Evolutionary conservation across 2,329 filamentous ascomycete species (phyloP), one percentile per base, ranked within the genome.

Genomic region (Meredithiella fracta): DNA sequence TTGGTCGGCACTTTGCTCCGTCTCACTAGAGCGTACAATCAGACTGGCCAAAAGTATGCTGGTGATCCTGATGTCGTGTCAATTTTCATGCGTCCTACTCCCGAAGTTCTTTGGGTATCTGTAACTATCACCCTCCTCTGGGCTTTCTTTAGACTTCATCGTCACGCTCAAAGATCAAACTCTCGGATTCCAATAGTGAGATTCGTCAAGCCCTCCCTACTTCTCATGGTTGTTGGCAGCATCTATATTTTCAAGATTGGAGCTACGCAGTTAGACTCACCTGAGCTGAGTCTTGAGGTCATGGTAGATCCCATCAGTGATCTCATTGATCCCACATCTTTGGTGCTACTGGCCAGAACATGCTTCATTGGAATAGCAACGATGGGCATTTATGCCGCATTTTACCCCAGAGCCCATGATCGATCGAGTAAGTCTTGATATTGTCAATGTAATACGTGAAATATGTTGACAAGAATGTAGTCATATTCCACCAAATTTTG

Each of bases 1-100:
- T 25, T 67, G 3, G 62, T 75, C 31, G 71, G 85, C 0, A 72
- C 74, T 1, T 69, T 79, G 6, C 76, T 86, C 54, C 78, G 90
- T 37, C 63, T 94, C 1, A 71, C 81, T 38, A 74, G 87, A 47
- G 78, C 84, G 56, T 98, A 91, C 91, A 97, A 97, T 64, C 92
- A 97, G 67, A 97, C 92, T 0, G 92, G 92, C 3, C 91, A 97
- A 65, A 98, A 98, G 67, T 90, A 88, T 63, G 85, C 92, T 1
- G 90, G 90, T n/a, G 85, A 83, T 40, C 80, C 88, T 25, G 92
- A 97, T 64, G 86, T 97, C 49, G 85, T 86, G 60, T 86, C 84
- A 58, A 72, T 68, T 3, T 84, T 87, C 64, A 72, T 94, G 55
- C 70, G 76, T 15, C 70, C 75, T 0, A 76, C 86, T 57, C 80